phyloP scores from a whole-genome alignment of 2,329 filamentous ascomycete genomes.

The Exophiala aquamarina region DNA sequence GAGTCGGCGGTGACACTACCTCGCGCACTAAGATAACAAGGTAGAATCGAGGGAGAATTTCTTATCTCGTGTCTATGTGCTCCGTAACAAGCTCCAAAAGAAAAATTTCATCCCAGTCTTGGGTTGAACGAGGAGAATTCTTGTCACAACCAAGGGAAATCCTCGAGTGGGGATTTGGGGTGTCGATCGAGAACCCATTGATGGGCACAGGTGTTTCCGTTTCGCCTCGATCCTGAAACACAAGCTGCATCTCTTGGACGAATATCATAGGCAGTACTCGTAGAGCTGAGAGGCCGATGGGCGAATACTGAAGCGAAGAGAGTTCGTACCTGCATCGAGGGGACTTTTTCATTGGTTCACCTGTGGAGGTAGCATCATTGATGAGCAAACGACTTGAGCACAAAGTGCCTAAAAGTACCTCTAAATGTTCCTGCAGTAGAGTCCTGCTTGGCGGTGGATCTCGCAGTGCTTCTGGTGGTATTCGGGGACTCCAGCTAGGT shows the following conservation, averaged over 20 bases:
- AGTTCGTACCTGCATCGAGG: constrained; percentile 24
- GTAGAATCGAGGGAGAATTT: constrained; percentile 5
- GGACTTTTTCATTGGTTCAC: background rate
- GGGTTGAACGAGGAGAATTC: no score
- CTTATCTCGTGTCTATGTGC: background rate
- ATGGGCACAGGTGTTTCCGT: constrained; percentile 21
- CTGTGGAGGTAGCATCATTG: background rate
- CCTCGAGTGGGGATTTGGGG: background rate
- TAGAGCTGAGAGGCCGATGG: constrained; percentile 11
- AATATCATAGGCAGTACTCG: constrained; percentile 9
- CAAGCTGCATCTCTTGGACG: constrained; percentile 20
- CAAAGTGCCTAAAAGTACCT: background rate
- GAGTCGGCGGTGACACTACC: constrained; percentile 8
- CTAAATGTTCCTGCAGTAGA: constrained; percentile 22
- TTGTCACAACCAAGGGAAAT: constrained; percentile 8
- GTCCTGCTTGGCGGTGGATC: constrained; percentile 11
- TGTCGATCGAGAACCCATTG: constrained; percentile 4
- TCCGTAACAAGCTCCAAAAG: constrained; percentile 8
- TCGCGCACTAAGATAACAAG: constrained; percentile 7
- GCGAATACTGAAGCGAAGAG: constrained; percentile 6
- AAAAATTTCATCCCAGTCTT: constrained; percentile 6
- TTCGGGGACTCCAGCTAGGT: constrained; percentile 12
- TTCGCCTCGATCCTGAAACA: constrained; percentile 28
- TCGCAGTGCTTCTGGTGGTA: constrained; percentile 16
- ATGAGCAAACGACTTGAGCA: background rate